These are phyloP conservation scores for Xerocomus nothofagi DNA, from an alignment of 1,284 basidiomycete genomes.

Conservation along the genomic window DNA sequence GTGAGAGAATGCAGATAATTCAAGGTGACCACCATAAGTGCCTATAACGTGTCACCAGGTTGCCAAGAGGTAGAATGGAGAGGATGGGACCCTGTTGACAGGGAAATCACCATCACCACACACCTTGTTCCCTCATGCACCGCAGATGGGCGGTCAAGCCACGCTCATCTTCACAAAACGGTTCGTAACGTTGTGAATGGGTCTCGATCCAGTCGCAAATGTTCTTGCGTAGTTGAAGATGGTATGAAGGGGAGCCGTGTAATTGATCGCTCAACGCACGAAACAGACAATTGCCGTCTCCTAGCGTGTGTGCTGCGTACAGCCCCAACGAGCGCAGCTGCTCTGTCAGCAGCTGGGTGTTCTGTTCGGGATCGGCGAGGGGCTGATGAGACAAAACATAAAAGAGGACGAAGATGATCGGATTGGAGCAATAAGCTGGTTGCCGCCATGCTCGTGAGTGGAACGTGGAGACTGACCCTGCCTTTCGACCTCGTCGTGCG, in stretches of 20 bases:
- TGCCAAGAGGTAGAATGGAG: conserved; percentile 2
- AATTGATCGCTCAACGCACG: conserved; percentile 81
- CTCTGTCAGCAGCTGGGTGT: conserved; percentile 61
- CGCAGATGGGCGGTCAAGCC: conserved; percentile 69
- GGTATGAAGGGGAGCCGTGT: conserved; percentile 72
- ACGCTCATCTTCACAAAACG: conserved; percentile 87
- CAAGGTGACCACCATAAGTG: conserved; percentile 90
- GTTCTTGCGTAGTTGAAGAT: conserved; percentile 68
- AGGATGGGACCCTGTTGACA: conserved; percentile 1
- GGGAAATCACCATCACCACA: conserved; percentile 23
- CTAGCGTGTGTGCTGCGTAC: conserved; percentile 76
- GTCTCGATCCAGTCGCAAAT: conserved; percentile 81
- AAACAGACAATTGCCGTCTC: conserved; percentile 89
- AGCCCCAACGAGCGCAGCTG: conserved; percentile 74
- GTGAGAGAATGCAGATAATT: conserved; percentile 87
- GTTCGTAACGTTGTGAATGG: conserved; percentile 74
- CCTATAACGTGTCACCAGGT: conserved; percentile 42
- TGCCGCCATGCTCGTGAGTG: conserved; percentile 18
- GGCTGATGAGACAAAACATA: conserved; percentile 39
- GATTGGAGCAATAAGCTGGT: conserved; percentile 18
- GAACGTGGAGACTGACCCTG: conserved; percentile 45
- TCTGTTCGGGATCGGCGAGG: conserved; percentile 62
- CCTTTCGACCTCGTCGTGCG: conserved; percentile 65
- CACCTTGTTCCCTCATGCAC: conserved; percentile 77
- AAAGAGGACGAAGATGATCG: conserved; percentile 16